phyloP scores from a whole-genome alignment of 2,329 filamentous ascomycete genomes.

The Fusarium hainanense region DNA sequence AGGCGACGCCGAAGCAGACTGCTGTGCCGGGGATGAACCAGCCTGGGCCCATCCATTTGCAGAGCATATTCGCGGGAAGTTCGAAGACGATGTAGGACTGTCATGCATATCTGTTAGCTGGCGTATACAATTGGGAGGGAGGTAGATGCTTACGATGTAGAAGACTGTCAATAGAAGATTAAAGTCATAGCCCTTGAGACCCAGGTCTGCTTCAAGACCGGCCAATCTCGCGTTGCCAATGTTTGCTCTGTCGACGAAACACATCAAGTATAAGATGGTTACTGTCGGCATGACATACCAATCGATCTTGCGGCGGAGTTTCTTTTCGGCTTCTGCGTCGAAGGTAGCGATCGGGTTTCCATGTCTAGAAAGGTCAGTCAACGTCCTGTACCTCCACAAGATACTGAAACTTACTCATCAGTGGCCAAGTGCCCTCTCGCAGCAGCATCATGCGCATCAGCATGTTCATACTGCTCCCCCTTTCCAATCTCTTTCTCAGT shows the following conservation, averaged over 20 bases:
- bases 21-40: conserved; percentile 68
- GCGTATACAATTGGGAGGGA: too few species aligned
- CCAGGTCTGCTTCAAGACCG: conserved; percentile 63
- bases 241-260: conserved; percentile 79
- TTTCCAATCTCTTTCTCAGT: conserved; percentile 7
- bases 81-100: conserved; percentile 69
- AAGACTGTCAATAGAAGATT: conserved; percentile 14
- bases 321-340: conserved; percentile 7
- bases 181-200: conserved; percentile 61
- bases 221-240: conserved; percentile 71
- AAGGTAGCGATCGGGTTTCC: conserved; percentile 17
- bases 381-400: too few species aligned
- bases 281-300: conserved; percentile 27
- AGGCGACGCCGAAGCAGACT: conserved; percentile 51
- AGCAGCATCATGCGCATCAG: conserved; percentile 13
- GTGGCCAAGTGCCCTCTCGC: conserved; percentile 16
- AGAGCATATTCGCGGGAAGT: conserved; percentile 71
- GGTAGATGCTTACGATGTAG: conserved; percentile 14
- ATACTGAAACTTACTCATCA: conserved; percentile 3
- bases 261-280: conserved; percentile 54
- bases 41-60: conserved; percentile 72
- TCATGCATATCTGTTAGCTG: fast-evolving
- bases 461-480: not conserved
- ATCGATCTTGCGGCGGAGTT: conserved; percentile 12
- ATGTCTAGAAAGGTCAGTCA: not conserved